Conservation (phyloP, 2,329 filamentous ascomycete genomes). For the Colletotrichum costaricense region DNA sequence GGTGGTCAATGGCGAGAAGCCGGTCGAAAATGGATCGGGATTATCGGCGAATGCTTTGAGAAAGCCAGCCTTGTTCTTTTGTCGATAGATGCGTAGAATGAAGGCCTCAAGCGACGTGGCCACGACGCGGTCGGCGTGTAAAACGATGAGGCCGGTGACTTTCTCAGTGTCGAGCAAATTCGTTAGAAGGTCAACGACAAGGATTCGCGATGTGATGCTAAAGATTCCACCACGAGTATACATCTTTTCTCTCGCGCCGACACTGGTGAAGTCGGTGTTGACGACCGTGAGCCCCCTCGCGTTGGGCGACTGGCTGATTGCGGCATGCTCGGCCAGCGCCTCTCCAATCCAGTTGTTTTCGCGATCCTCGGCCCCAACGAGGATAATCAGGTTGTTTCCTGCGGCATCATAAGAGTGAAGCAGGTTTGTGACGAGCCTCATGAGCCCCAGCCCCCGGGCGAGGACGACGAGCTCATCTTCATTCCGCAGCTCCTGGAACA, state of each 20-base stretch:
- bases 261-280: slow-evolving; percentile 93
- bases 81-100: slow-evolving; percentile 91
- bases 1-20: slow-evolving; percentile 87
- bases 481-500: slow-evolving; percentile 88
- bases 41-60: slow-evolving; percentile 96
- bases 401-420: slow-evolving; percentile 97
- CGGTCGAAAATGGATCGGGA: slow-evolving; percentile 88
- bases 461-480: slow-evolving; percentile 96
- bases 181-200: slow-evolving; percentile 94
- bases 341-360: slow-evolving; percentile 99
- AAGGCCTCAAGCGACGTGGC: slow-evolving; percentile 95
- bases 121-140: slow-evolving; percentile 89
- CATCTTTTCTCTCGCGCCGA: slow-evolving; percentile 89
- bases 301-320: slow-evolving; percentile 83
- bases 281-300: slow-evolving; percentile 90
- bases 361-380: slow-evolving; percentile 89
- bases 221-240: slow-evolving; percentile 91
- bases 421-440: slow-evolving; percentile 94
- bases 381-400: slow-evolving; percentile 89
- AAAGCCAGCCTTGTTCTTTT: slow-evolving; percentile 94
- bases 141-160: slow-evolving; percentile 85
- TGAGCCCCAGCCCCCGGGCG: slow-evolving; percentile 89
- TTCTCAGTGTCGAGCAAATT: slow-evolving; percentile 82
- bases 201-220: slow-evolving; percentile 93
- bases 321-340: slow-evolving; percentile 93